A percentile compares a stretch with the other conserved stretches of the same genome.
These are phyloP conservation scores for Neurospora hispaniola DNA, from an alignment of 495 filamentous ascomycete genomes.

Conservation along the genomic window DNA sequence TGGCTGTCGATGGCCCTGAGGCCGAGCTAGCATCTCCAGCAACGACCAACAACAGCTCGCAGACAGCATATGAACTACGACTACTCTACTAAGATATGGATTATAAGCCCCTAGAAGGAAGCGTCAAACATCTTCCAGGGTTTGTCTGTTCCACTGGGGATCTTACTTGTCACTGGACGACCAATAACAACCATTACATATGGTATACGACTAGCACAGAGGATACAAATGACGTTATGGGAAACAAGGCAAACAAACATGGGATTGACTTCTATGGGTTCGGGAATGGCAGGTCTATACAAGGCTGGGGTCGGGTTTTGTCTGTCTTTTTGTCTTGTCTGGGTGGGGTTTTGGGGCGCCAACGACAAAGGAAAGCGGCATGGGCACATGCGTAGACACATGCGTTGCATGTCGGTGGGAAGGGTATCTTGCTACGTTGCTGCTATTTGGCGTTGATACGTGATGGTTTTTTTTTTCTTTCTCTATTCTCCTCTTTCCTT, in stretches of 20 bases:
- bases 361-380: not conserved
- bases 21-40: slow-evolving; percentile 27
- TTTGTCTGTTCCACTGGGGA: not conserved
- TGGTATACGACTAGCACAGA: not conserved
- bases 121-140: not conserved
- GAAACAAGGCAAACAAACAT: not conserved
- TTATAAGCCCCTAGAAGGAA: not conserved
- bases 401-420: not conserved
- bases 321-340: not conserved
- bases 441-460: slow-evolving; percentile 12
- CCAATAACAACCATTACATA: not conserved
- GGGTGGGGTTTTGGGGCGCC: not conserved
- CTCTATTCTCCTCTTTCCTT: not conserved
- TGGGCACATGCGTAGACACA: not conserved
- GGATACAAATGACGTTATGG: not conserved
- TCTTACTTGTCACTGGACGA: not conserved
- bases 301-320: not conserved
- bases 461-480: not conserved
- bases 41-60: slow-evolving; percentile 10
- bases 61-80: slow-evolving; percentile 35
- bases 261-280: not conserved
- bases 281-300: not conserved
- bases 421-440: slow-evolving; percentile 1
- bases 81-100: slow-evolving; percentile 30
- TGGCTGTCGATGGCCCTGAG: slow-evolving; percentile 35